These are phyloP conservation scores for Mrakia frigida DNA, from an alignment of 768 basidiomycete species.

Conservation along the genomic window DNA sequence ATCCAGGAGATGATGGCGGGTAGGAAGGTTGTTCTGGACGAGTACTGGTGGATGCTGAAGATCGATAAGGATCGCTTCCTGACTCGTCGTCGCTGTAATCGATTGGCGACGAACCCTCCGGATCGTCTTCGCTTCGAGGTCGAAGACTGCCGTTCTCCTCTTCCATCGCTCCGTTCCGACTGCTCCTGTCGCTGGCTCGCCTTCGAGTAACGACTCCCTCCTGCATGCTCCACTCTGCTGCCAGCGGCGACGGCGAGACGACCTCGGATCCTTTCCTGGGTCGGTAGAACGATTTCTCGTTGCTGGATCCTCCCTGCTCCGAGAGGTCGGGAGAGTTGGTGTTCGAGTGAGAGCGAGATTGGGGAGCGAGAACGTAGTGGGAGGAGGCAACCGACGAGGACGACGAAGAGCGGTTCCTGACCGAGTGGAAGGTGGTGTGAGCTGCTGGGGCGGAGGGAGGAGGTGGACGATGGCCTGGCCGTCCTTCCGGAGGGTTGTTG, in stretches of 20 bases:
- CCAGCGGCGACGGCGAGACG: slow-evolving; percentile 16
- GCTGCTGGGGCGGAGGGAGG: slow-evolving; percentile 38
- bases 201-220: not conserved
- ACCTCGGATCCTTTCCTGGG: slow-evolving; percentile 7
- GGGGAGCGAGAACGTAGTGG: slow-evolving; percentile 6
- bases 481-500: not conserved
- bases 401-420: slow-evolving; percentile 10
- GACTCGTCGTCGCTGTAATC: slow-evolving; percentile 13
- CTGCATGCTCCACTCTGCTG: not conserved
- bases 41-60: not conserved
- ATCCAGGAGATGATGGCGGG: not conserved
- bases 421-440: slow-evolving; percentile 38
- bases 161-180: not conserved
- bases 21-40: not conserved
- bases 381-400: slow-evolving; percentile 4
- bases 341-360: not conserved
- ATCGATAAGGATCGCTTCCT: not conserved
- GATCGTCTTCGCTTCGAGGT: not conserved
- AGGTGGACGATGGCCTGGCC: not conserved
- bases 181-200: not conserved
- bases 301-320: not conserved
- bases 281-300: not conserved
- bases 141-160: not conserved
- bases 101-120: not conserved
- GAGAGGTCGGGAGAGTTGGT: slow-evolving; percentile 10